Evolutionary conservation across 306 rosid species (phyloP), one percentile per base, ranked within the genome.

Genomic region (Carpinus fangiana): DNA sequence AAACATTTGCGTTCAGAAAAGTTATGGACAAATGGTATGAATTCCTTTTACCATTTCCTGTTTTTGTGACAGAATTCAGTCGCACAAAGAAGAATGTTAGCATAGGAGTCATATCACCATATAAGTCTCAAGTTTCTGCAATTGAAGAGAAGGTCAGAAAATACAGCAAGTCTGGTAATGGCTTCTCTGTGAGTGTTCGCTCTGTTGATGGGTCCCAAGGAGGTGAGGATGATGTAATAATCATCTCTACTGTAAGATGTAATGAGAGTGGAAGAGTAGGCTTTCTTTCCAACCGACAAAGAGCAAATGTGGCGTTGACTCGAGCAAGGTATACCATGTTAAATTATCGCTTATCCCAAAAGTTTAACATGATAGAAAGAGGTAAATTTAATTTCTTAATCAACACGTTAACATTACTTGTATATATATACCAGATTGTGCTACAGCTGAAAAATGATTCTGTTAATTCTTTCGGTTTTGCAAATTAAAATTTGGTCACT

Each of bases 131-230:
- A 55, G 90, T 89, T 14, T 7, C 2, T 48, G 96, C 80, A 74
- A 87, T 91, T 76, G 72, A 86, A 21, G 73, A 89, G 69, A 81
- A 71, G 46, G 38, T 91, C 20, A 72, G 75, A 78, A 46, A 67
- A 23, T 84, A 79, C 64, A 56, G 20, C 46, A 47, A 21, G 72
- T 75, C 62, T 8, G 69, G 76, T 34, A 2, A 73, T 0, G 53
- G 60, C 13, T 91, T 89, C 72, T 73, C 77, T 48, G 81, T 87
- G 12, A 86, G 79, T 71, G 90, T 89, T 66, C 91, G 89, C 11
- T 79, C 91, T 7, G 81, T 91, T 9, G 96, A 89, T 73, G 93
- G 91, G 1, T 89, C 89, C 82, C 96, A 91, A 89, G 93, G 93
- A 0, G 90, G 91, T 7, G 93, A 91, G 46, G 88, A 89, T 54